Evolutionary conservation across 768 basidiomycete genomes (phyloP), one percentile per base, ranked within the genome.

Genomic region (Collybia nuda): DNA sequence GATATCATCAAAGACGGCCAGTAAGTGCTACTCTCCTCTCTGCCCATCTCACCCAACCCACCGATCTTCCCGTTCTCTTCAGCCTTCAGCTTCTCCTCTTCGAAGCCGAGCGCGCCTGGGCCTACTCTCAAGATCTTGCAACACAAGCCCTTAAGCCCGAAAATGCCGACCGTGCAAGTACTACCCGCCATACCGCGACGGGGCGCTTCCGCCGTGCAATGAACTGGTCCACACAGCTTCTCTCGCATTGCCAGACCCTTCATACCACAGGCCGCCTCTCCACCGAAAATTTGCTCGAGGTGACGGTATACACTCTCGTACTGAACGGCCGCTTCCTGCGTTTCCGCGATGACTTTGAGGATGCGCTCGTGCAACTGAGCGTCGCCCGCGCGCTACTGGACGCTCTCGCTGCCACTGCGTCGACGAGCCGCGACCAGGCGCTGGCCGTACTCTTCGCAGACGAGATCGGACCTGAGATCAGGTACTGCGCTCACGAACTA

Each of bases 31-130:
- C 36, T 18, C 71, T 8, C 44, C n/a, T 23, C 23, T 2, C 18
- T 50, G 24, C 15, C 26, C 48, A 7, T 5, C 15, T 40, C 52
- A 15, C 43, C 49, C 48, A 52, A 35, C 46, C 51, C 35, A 36
- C 54, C 49, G 51, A 44, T 29, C 42, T 32, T 40, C 41, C 48
- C 43, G 21, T 35, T 11, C 39, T n/a, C n/a, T n/a, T 47, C 48
- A 93, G 90, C 59, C 77, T 95, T 5, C 87, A 95, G 58, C 78
- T 97, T 9, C 71, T 94, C 40, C 77, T 98, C 7, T 86, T 94
- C 60, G 93, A 97, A 64, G 82, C 93, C 7, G 96, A 98, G 65
- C 84, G 96, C 39, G 90, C 93, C 24, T 93, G 93, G 85, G 85
- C 90, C 1, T 84, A 93, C 67, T 85, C 93, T 4, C 91, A 95